Conservation (phyloP, 1,284 basidiomycete genomes). For the Volvariella volvacea region DNA sequence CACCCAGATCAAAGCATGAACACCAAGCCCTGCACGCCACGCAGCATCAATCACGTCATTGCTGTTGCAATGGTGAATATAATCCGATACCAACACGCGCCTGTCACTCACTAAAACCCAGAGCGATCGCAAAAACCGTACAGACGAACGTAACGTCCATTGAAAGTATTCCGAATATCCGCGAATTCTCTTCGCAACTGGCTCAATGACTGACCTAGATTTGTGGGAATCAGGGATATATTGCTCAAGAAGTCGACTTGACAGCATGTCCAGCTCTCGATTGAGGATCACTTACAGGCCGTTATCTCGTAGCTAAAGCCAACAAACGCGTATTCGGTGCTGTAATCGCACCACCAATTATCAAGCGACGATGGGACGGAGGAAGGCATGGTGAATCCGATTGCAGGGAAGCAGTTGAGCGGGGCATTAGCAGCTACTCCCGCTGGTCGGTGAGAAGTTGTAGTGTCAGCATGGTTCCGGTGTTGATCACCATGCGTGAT, state of each 20-base stretch:
- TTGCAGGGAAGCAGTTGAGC: slow-evolving; percentile 34
- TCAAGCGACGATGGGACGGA: slow-evolving; percentile 35
- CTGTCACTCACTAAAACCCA: slow-evolving; percentile 54
- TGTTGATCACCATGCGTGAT: background rate
- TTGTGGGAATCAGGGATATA: background rate
- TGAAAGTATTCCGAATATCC: slow-evolving; percentile 53
- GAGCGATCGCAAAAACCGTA: slow-evolving; percentile 60
- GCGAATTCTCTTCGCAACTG: slow-evolving; percentile 54
- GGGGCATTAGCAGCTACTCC: slow-evolving; percentile 13
- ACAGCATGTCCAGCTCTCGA: too few species aligned
- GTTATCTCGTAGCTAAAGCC: slow-evolving; percentile 71
- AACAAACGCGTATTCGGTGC: slow-evolving; percentile 63
- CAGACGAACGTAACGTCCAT: slow-evolving; percentile 64
- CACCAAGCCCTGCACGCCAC: slow-evolving; percentile 60
- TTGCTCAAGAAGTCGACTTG: background rate
- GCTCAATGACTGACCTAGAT: slow-evolving; percentile 38
- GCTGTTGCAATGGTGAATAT: slow-evolving; percentile 24
- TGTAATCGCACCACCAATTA: slow-evolving; percentile 62
- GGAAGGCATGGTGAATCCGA: slow-evolving; percentile 51
- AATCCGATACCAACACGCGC: background rate
- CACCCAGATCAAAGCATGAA: slow-evolving; percentile 73
- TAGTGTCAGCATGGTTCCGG: background rate
- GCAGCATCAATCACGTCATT: slow-evolving; percentile 69
- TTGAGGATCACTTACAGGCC: slow-evolving; percentile 31
- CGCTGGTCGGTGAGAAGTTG: background rate